phyloP scores from a whole-genome alignment of 805 yeast genomes.

The Wickerhamiella australiensis region DNA sequence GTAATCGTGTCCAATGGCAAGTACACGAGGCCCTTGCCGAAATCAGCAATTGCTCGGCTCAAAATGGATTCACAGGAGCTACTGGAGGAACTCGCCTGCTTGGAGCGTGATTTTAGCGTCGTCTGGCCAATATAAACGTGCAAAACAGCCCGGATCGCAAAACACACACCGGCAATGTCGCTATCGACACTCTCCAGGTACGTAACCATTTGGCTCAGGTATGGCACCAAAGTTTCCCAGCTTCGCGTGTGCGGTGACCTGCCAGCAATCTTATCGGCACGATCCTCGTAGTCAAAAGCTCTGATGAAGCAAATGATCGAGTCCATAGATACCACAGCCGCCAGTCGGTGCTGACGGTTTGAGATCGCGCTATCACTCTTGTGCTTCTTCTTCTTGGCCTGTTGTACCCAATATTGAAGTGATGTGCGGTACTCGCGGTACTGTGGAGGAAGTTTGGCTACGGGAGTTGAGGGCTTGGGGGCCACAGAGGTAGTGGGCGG shows the following conservation, averaged over 20 bases:
- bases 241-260: constrained; percentile 25
- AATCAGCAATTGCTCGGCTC: constrained; percentile 21
- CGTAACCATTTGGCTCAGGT: constrained; percentile 24
- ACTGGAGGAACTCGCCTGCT: background rate
- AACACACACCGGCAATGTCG: constrained; percentile 25
- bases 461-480: constrained; percentile 9
- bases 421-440: constrained; percentile 21
- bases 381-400: constrained; percentile 32
- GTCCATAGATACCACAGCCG: constrained; percentile 31
- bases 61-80: background rate
- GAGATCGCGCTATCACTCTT: constrained; percentile 29
- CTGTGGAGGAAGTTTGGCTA: constrained; percentile 17
- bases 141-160: constrained; percentile 26
- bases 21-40: constrained; percentile 22
- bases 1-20: constrained; percentile 20
- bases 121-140: constrained; percentile 20
- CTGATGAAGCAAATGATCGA: constrained; percentile 32
- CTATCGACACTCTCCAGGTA: constrained; percentile 21
- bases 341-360: constrained; percentile 23
- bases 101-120: constrained; percentile 11
- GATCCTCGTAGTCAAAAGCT: constrained; percentile 32
- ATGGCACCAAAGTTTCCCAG: constrained; percentile 31
- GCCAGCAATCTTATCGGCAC: constrained; percentile 24
- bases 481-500: background rate
- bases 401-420: constrained; percentile 30